phyloP scores from a whole-genome alignment of 139 green algal species.

The Edaphochlamys debaryana region DNA sequence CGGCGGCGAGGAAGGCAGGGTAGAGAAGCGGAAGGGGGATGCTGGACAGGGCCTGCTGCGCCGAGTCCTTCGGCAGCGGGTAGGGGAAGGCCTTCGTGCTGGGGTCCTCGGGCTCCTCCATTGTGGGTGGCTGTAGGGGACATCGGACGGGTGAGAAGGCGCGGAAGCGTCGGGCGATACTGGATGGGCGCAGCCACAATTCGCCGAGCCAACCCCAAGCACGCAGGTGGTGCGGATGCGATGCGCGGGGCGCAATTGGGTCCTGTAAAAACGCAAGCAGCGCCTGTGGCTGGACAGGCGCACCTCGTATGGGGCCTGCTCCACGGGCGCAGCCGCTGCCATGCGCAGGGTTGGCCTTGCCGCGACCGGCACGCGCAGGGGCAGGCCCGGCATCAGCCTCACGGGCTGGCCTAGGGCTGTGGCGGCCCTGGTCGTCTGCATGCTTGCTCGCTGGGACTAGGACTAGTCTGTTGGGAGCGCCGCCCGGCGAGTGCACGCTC shows the following conservation, averaged over 20 bases:
- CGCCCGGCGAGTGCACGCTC: too few relatives aligned
- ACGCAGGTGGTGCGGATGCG: too few relatives aligned
- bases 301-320: conserved; percentile 9
- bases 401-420: conserved; percentile 12
- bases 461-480: neutral
- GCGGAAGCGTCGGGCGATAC: too few relatives aligned
- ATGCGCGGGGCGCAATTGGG: neutral
- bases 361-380: conserved; percentile 5
- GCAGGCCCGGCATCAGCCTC: conserved; percentile 23
- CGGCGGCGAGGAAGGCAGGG: conserved; percentile 58
- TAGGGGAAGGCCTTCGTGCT: conserved; percentile 50
- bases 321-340: conserved; percentile 23
- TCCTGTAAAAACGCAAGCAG: neutral
- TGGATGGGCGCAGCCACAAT: neutral
- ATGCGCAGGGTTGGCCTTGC: neutral
- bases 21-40: conserved; percentile 74
- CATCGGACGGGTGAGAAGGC: too few relatives aligned
- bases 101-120: conserved; percentile 17
- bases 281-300: neutral
- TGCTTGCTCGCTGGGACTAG: neutral
- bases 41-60: conserved; percentile 64
- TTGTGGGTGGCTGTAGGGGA: neutral
- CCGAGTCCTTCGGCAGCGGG: conserved; percentile 62
- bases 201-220: neutral
- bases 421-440: conserved; percentile 27